Percentiles rank a stretch among this genome's conserved stretches.
Evolutionary conservation across 2,329 filamentous ascomycete genomes (phyloP).

Genomic region (Fusarium neocosmosporiellum): DNA sequence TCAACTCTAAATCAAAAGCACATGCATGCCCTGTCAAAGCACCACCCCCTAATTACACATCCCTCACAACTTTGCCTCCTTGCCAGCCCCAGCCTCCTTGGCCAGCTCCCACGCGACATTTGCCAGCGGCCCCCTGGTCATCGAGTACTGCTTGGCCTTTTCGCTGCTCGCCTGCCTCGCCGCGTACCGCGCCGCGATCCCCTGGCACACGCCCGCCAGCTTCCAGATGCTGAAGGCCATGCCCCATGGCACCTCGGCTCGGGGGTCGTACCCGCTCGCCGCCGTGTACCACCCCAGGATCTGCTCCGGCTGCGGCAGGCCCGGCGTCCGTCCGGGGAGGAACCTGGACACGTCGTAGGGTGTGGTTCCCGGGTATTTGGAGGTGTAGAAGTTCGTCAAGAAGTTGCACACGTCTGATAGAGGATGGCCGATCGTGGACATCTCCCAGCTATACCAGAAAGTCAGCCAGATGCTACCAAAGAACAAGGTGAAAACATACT

Average conservation of each 20-base stretch:
- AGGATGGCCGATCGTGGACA: slow-evolving; percentile 97
- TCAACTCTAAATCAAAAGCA: background rate
- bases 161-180: slow-evolving; percentile 89
- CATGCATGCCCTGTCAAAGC: background rate
- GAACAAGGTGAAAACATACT: slow-evolving; percentile 61
- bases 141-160: slow-evolving; percentile 78
- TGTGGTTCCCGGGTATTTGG: slow-evolving; percentile 39
- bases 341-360: slow-evolving; percentile 61
- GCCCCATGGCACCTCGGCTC: slow-evolving; percentile 69
- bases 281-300: slow-evolving; percentile 56
- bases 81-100: slow-evolving; percentile 52
- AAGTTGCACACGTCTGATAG: slow-evolving; percentile 91
- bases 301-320: slow-evolving; percentile 62
- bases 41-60: background rate
- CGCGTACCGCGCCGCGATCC: slow-evolving; percentile 90
- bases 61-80: slow-evolving; percentile 43
- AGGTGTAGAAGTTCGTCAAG: slow-evolving; percentile 55
- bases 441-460: slow-evolving; percentile 79
- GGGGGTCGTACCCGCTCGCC: slow-evolving; percentile 77
- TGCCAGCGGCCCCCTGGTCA: slow-evolving; percentile 76
- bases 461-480: background rate
- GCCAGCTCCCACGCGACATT: slow-evolving; percentile 83
- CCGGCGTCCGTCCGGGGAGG: slow-evolving; percentile 70
- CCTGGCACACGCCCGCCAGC: slow-evolving; percentile 76
- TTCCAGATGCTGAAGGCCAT: slow-evolving; percentile 72